A percentile compares a stretch with the other conserved stretches of the same genome.
Conservation (phyloP, 345 rosid species). For the Eucalyptus cladocalyx region DNA sequence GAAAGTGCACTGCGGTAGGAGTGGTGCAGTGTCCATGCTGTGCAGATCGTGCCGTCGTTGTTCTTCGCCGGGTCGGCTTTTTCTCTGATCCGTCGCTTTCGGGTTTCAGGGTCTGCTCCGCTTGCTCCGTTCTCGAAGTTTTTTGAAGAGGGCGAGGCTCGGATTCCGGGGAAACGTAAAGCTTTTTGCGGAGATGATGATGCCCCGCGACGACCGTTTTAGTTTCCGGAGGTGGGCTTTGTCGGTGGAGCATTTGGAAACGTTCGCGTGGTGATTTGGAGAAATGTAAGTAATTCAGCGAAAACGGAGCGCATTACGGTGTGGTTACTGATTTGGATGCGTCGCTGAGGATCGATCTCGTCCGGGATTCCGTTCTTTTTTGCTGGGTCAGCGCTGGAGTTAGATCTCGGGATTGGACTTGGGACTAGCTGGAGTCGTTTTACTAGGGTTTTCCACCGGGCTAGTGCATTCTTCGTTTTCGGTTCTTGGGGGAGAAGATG, state of each 20-base stretch:
- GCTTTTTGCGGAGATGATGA: not conserved
- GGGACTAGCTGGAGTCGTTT: not conserved
- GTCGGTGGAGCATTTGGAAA: not conserved
- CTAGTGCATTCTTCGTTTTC: not conserved
- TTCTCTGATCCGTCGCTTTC: not conserved
- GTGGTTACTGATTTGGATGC: not conserved
- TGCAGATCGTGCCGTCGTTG: not conserved
- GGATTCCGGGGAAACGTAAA: not conserved
- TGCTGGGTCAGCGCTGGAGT: not conserved
- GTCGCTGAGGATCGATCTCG: not conserved
- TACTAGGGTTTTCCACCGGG: not conserved
- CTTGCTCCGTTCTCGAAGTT: not conserved
- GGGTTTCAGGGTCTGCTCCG: not conserved
- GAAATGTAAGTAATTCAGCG: not conserved
- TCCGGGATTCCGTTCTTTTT: not conserved
- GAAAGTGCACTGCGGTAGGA: too few species aligned
- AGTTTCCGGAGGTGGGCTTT: not conserved
- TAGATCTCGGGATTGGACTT: not conserved
- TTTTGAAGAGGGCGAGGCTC: not conserved
- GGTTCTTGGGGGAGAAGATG: not conserved
- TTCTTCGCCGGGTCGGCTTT: not conserved
- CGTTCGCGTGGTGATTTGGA: not conserved
- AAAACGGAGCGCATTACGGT: not conserved
- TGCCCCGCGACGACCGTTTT: not conserved
- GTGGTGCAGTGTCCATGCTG: not conserved